Evolutionary conservation across 2,329 filamentous ascomycete species (phyloP).

Genomic region (Xenosphaeropsis pyriputrescens): DNA sequence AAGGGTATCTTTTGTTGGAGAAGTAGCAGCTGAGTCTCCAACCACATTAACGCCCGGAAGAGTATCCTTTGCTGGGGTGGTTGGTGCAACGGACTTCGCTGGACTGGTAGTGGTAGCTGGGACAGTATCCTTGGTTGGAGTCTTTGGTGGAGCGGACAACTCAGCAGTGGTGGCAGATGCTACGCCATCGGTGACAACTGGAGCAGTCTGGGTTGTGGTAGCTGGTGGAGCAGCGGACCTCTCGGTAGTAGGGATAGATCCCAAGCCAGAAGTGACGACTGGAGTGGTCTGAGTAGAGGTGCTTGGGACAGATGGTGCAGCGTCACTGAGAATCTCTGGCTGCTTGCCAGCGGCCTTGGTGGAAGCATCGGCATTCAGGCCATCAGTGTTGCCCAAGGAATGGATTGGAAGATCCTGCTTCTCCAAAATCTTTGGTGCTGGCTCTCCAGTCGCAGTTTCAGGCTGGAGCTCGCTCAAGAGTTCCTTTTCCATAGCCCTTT

Average conservation of each 20-base stretch:
- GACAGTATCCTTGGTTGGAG: constrained; percentile 6
- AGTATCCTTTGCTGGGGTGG: no score
- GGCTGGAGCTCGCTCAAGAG: constrained; percentile 48
- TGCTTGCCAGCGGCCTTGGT: constrained; percentile 1
- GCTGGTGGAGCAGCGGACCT: constrained; percentile 1
- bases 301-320: constrained; percentile 16
- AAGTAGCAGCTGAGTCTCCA: constrained; percentile 8
- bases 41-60: constrained; percentile 12
- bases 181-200: constrained; percentile 8
- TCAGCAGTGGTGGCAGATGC: constrained; percentile 6
- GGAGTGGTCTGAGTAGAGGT: constrained; percentile 7
- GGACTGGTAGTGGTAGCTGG: no score
- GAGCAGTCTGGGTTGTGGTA: constrained; percentile 1
- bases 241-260: background rate
- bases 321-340: constrained; percentile 9
- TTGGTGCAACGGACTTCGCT: no score
- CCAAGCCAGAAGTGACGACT: constrained; percentile 12
- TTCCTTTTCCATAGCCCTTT: constrained; percentile 61
- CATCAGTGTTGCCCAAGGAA: constrained; percentile 17
- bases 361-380: constrained; percentile 23
- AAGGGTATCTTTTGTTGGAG: constrained; percentile 2
- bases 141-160: constrained; percentile 8
- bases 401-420: no score
- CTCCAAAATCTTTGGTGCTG: constrained; percentile 12
- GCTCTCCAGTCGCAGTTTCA: constrained; percentile 13